Conservation (phyloP, 2,329 filamentous ascomycete species). For the Talaromyces islandicus region DNA sequence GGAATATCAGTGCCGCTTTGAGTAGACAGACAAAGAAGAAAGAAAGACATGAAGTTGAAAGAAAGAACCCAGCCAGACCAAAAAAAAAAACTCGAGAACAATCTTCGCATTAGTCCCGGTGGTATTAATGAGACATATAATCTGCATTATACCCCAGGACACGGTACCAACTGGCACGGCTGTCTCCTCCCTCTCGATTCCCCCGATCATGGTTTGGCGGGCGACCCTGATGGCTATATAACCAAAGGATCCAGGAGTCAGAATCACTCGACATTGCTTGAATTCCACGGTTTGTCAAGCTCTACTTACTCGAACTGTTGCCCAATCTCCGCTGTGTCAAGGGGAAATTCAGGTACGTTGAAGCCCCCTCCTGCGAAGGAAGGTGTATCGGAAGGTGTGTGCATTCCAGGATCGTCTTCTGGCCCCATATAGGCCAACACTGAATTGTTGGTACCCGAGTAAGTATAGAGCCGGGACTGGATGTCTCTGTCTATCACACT, state of each 20-base stretch:
- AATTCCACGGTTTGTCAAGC: neutral
- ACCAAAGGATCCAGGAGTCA: neutral
- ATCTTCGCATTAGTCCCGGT: neutral
- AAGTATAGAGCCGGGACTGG: neutral
- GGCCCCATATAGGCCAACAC: neutral
- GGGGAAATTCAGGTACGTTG: neutral
- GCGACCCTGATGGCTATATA: neutral
- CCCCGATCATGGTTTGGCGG: neutral
- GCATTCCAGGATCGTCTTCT: neutral
- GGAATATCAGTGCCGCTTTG: neutral
- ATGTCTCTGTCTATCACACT: neutral
- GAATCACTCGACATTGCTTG: neutral
- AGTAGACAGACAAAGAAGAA: neutral
- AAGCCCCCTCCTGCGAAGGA: neutral
- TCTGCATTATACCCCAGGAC: neutral
- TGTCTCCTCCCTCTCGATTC: neutral
- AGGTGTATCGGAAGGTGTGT: neutral
- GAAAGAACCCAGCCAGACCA: neutral
- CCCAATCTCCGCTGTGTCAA: neutral
- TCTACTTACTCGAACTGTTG: constrained; percentile 3
- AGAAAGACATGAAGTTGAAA: neutral
- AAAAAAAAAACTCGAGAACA: neutral
- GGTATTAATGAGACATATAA: neutral
- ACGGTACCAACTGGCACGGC: neutral
- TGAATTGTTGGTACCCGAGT: neutral